These are phyloP conservation scores for Ophiognomonia clavigignenti-juglandacearum DNA, from an alignment of 2,329 filamentous ascomycete species.

Conservation along the genomic window DNA sequence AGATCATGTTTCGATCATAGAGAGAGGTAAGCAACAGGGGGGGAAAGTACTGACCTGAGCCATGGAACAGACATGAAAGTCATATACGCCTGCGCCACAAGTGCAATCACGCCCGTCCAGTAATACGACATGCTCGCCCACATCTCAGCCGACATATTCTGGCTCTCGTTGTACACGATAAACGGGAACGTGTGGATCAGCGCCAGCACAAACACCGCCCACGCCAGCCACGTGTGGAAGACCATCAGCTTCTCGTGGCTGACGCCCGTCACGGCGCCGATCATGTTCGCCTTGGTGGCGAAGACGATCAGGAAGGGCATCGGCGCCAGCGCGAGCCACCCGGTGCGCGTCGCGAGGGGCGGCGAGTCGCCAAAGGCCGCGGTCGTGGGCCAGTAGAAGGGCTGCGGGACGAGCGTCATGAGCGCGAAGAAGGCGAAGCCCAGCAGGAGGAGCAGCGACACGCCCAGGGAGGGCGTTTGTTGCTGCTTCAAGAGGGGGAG, in stretches of 20 bases:
- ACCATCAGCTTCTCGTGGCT: slow-evolving; percentile 9
- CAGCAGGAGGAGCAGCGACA: not conserved
- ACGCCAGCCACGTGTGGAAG: slow-evolving; percentile 7
- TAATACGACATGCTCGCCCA: slow-evolving; percentile 4
- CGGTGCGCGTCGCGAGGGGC: slow-evolving; percentile 3
- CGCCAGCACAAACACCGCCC: slow-evolving; percentile 1
- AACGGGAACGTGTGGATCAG: slow-evolving; percentile 7
- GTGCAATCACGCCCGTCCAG: slow-evolving; percentile 4
- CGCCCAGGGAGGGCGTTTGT: slow-evolving; percentile 2
- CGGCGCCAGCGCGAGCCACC: slow-evolving; percentile 1
- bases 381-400: slow-evolving; percentile 6
- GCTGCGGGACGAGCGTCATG: slow-evolving; percentile 4
- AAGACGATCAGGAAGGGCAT: slow-evolving; percentile 3
- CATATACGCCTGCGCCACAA: slow-evolving; percentile 3
- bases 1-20: not conserved
- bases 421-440: slow-evolving; percentile 4
- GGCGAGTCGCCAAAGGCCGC: slow-evolving; percentile 5
- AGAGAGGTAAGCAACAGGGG: not conserved
- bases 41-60: not conserved
- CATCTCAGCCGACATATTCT: slow-evolving; percentile 2
- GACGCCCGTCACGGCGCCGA: slow-evolving; percentile 3
- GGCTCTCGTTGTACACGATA: slow-evolving; percentile 3
- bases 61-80: slow-evolving; percentile 5
- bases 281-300: slow-evolving; percentile 9
- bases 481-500: not conserved